A percentile compares a stretch with the other conserved stretches of the same genome.
Evolutionary conservation across 371 early-diverging fungal species (phyloP).

Genomic region (Mortierella polycephala): DNA sequence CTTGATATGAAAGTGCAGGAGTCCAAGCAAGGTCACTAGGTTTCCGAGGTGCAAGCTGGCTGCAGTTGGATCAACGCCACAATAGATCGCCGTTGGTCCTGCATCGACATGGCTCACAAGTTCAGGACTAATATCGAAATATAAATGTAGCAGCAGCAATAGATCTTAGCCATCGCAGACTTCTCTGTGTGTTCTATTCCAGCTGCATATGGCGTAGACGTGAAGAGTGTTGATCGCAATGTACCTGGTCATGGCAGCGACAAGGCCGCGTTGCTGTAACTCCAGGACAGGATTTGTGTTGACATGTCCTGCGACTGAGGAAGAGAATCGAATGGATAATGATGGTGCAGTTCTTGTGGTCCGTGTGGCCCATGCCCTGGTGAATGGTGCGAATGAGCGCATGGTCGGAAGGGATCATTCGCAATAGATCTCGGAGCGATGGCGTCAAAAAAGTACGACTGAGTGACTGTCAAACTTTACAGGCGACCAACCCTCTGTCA

Average conservation of each 20-base stretch:
- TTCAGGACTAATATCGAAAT: conserved; percentile 58
- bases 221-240: background rate
- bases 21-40: conserved; percentile 83
- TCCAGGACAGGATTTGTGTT: conserved; percentile 44
- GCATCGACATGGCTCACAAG: conserved; percentile 57
- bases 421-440: too few relatives aligned
- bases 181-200: too few relatives aligned
- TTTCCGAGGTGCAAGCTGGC: conserved; percentile 91
- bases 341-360: background rate
- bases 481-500: too few relatives aligned
- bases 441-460: too few relatives aligned
- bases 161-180: too few relatives aligned
- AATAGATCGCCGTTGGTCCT: conserved; percentile 75
- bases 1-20: conserved; percentile 86
- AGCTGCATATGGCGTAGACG: too few relatives aligned
- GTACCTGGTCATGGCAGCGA: conserved; percentile 50
- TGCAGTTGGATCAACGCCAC: conserved; percentile 98
- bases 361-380: conserved; percentile 4
- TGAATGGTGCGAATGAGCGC: conserved; percentile 21
- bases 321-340: conserved; percentile 17
- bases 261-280: conserved; percentile 47
- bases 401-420: background rate
- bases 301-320: conserved; percentile 16
- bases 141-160: background rate
- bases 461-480: background rate